Base-by-base conservation (phyloP, 805 yeast genomes). In the Kurtzmaniella cleridarum region DNA sequence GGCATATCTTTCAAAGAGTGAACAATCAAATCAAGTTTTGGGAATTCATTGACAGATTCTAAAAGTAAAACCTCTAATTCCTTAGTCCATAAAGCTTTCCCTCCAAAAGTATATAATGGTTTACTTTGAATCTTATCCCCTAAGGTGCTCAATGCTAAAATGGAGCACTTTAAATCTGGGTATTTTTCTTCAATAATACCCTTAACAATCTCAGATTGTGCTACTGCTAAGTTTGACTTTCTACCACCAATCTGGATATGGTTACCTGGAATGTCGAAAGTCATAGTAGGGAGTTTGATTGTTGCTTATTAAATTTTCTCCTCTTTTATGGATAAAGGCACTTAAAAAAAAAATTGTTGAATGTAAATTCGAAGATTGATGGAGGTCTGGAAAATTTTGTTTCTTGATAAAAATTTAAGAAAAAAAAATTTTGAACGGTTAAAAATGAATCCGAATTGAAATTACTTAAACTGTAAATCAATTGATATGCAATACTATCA, bases 1-100 rank as follows among this genome's bases (percentile, higher is more conserved):
- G 98, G 98, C 78, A 79, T 74, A 63, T 90, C 98, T 60, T 93
- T 93, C 49, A 93, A 71, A 3, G 96, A 86, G 59, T 93, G 98
- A 29, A 91, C 98, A 55, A 93, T 83, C 62, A 91, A 66, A 58
- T 93, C 97, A 35, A 91, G 69, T 61, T 79, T 72, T 38, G 84
- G 81, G 49, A 70, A 79, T 35, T 63, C 67, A 23, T 83, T 90
- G 18, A 79, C 71, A 34, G 74, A 69, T 45, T 75, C 75, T 47
- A 84, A 72, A 30, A 91, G 66, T 35, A 89, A 65, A 17, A 80
- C 81, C 62, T 93, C 98, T 41, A 93, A 71, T 62, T 93, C 98
- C 55, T 86, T 85, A 2, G 98, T 93, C 98, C 98, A 93, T 17
- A 93, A 61, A 0, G 96, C 79, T 59, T 93, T 93, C 18, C 98